These are phyloP conservation scores for Tephrocybe sp. DNA, from an alignment of 768 basidiomycete species.

Conservation along the genomic window DNA sequence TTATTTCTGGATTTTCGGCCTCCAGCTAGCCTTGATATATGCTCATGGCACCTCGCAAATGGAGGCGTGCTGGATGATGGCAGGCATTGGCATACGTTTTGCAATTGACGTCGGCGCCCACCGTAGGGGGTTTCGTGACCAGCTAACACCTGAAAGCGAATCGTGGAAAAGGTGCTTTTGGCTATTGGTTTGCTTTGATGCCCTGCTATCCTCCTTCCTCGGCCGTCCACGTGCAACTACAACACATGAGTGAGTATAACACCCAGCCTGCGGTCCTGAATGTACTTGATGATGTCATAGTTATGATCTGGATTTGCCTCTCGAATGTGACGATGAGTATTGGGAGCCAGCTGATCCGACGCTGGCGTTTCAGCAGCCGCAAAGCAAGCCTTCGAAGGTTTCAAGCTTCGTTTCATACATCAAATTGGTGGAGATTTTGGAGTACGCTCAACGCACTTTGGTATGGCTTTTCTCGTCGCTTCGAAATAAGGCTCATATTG, in stretches of 20 bases:
- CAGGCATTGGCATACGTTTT: constrained; percentile 54
- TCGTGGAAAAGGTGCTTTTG: constrained; percentile 59
- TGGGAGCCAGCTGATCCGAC: constrained; percentile 54
- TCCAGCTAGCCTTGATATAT: constrained; percentile 38
- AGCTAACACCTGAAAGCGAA: constrained; percentile 49
- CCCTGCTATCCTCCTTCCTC: constrained; percentile 16
- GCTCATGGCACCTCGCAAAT: constrained; percentile 43
- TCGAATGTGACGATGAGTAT: constrained; percentile 67
- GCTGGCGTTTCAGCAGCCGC: constrained; percentile 61
- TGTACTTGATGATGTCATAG: too few relatives aligned
- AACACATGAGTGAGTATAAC: constrained; percentile 15
- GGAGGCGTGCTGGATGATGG: constrained; percentile 49
- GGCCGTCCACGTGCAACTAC: constrained; percentile 20
- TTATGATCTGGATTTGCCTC: constrained; percentile 66
- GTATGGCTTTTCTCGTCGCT: too few relatives aligned
- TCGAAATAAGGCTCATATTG: too few relatives aligned
- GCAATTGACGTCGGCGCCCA: constrained; percentile 62
- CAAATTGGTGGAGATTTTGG: constrained; percentile 59
- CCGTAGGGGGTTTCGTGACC: constrained; percentile 30
- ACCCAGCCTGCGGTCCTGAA: too few relatives aligned
- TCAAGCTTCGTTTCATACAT: constrained; percentile 54
- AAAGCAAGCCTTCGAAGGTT: constrained; percentile 50
- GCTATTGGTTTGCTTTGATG: constrained; percentile 27
- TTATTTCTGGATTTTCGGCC: background rate
- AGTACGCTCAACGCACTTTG: constrained; percentile 61